Base-by-base conservation (phyloP, 768 basidiomycete species). In the Dendrothele bispora region DNA sequence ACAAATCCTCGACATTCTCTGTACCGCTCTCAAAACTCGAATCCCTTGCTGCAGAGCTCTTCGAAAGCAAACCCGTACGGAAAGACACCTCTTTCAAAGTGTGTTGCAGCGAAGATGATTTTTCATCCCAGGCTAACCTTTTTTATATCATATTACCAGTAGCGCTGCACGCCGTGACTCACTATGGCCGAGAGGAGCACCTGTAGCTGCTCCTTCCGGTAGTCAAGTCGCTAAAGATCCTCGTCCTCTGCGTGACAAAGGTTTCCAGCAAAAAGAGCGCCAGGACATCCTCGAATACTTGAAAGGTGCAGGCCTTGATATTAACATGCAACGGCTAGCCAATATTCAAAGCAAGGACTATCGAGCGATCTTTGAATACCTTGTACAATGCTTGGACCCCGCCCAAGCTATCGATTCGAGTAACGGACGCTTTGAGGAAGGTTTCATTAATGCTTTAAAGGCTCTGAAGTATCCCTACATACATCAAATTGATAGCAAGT, bases 311-410 rank as follows among this genome's bases (percentile, higher is more conserved):
- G 81, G 80, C 5, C 86, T 82, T 50, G 84, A 86, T 12, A 81
- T 92, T 22, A 72, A 79, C 3, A 77, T 82, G 62, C 77, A 83
- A 46, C 82, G 82, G 2, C 71, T 97, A 3, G 71, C 77, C 38
- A 88, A 83, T 39, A 91, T 95, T 38, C 89, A 91, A 3, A 84
- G 83, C 15, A 90, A 91, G 55, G 92, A 95, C 53, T 98, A 91
- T 59, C 82, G 90, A 24, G 70, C 78, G 1, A 88, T 98, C 34
- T 93, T 97, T 61, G 81, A 88, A 45, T 85, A 85, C 51, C 77
- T 98, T 12, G 73, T 93, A 25, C 61, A 69, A 14, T 75, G 75
- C 21, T 69, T 94, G 11, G 94, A 98, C 60, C 84, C 88, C 5
- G 71, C 69, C 46, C 83, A 84, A 68, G 72, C 78, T n/a, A 61